Percentiles rank a stretch among this genome's conserved stretches.
Evolutionary conservation across 352 stramenopile genomes (phyloP).

Genomic region (Thalassiosira ordinaria): DNA sequence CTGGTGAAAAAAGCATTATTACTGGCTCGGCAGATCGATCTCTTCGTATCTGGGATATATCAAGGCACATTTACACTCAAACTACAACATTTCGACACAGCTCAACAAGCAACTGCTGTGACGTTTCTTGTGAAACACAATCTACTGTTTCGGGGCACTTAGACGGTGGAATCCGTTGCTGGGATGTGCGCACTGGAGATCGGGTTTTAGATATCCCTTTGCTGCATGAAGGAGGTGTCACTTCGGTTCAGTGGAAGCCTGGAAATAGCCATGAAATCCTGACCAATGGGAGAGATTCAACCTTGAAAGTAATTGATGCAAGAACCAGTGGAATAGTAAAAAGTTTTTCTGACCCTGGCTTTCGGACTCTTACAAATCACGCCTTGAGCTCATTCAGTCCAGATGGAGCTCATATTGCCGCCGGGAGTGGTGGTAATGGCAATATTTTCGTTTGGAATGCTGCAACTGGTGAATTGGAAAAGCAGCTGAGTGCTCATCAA

Average conservation of each 20-base stretch:
- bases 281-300: constrained; percentile 80
- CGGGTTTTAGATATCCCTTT: constrained; percentile 66
- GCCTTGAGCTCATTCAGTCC: constrained; percentile 73
- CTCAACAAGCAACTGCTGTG: constrained; percentile 75
- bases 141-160: constrained; percentile 72
- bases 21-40: constrained; percentile 81
- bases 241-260: constrained; percentile 79
- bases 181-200: constrained; percentile 71
- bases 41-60: constrained; percentile 84
- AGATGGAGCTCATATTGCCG: constrained; percentile 68
- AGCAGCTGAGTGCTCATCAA: constrained; percentile 62
- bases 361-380: constrained; percentile 72
- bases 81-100: constrained; percentile 73
- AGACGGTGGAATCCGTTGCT: constrained; percentile 75
- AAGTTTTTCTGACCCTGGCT: constrained; percentile 63
- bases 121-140: constrained; percentile 62
- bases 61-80: constrained; percentile 80
- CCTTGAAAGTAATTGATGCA: constrained; percentile 79
- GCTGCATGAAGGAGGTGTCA: constrained; percentile 76
- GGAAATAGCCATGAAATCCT: constrained; percentile 70
- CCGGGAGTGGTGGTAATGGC: constrained; percentile 67
- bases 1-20: constrained; percentile 67
- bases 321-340: constrained; percentile 61
- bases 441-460: constrained; percentile 79
- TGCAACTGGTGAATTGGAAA: constrained; percentile 54